A percentile compares a stretch with the other conserved stretches of the same genome.
phyloP scores from a whole-genome alignment of 2,329 filamentous ascomycete species.

The Acephala macrosclerotiorum region DNA sequence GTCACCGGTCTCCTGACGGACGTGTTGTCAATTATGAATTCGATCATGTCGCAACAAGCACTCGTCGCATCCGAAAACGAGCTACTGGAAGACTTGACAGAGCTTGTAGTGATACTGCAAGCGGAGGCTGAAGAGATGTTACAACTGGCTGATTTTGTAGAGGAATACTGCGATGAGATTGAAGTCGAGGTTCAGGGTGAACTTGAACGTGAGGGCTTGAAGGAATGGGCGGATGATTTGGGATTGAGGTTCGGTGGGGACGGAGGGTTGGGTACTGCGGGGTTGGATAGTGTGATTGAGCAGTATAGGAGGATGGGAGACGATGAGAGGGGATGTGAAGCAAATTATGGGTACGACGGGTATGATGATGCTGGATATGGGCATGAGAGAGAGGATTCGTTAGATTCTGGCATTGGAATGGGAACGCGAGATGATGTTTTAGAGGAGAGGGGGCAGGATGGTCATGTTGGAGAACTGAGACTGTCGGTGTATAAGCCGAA shows the following conservation, averaged over 20 bases:
- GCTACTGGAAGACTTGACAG: constrained; percentile 25
- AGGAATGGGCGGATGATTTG: not conserved
- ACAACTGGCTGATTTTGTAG: constrained; percentile 27
- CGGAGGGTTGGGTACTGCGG: not conserved
- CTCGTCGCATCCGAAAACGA: constrained; percentile 25
- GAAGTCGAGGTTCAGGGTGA: constrained; percentile 17
- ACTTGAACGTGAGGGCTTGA: constrained; percentile 8
- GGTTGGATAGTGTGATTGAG: not conserved
- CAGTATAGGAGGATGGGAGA: not conserved
- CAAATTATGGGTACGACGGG: not conserved
- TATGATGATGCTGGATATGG: not conserved
- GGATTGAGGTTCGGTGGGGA: constrained; percentile 4
- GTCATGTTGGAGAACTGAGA: constrained; percentile 8
- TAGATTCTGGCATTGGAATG: constrained; percentile 14
- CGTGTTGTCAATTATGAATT: constrained; percentile 32
- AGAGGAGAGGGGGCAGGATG: not conserved
- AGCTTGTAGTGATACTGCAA: constrained; percentile 35
- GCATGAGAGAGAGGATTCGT: constrained; percentile 13
- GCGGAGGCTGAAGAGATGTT: constrained; percentile 34
- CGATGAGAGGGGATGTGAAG: constrained; percentile 1
- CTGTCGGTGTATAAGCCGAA: not conserved
- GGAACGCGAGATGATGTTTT: not conserved
- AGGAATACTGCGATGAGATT: constrained; percentile 32
- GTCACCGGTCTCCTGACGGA: constrained; percentile 31
- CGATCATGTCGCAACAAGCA: constrained; percentile 25